Evolutionary conservation across 148 eudicot species (phyloP), one percentile per base, ranked within the genome.

Genomic region (Rhododendron vialii): DNA sequence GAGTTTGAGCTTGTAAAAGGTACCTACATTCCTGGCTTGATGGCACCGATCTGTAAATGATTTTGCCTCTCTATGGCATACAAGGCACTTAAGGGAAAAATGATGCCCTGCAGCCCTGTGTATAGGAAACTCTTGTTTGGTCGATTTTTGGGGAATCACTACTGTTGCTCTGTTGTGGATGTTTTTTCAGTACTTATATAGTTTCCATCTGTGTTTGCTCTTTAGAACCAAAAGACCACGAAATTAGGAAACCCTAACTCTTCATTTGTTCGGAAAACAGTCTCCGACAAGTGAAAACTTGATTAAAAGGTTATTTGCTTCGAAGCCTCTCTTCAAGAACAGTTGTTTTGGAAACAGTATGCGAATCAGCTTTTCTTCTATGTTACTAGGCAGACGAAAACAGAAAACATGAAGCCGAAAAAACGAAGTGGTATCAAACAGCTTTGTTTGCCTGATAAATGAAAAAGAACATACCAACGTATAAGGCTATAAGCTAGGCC

Each of bases 1-100:
- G 82, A 82, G 47, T 74, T 57, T 71, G 75, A 75, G 55, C 51
- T 51, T 82, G 81, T 82, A 17, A 81, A 81, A 81, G 63, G 65
- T 81, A 53, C 33, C 41, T 51, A 43, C 71, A 81, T 55, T 22
- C 28, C 26, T 57, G 61, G 59, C 22, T 74, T 82, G 48, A 38
- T 35, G 45, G 57, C 82, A 45, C 77, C 53, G 75, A 57, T 79
- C 38, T 87, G 88, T 87, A 87, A 82, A 87, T 87, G 55, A 82
- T 75, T 82, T 75, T 30, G 41, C 35, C 28, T 12, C 43, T 53
- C 15, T 17, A 10, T 53, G 41, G 18, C 24, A 12, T 51, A 17
- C 67, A 7, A 51, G 65, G 63, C 20, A 48, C 38, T 17, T 3
- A 17, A 51, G 59, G 36, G 65, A 26, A 71, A 71, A 33, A 14